A percentile compares a stretch with the other conserved stretches of the same genome.
Conservation (phyloP, 352 stramenopile genomes). For the Phytophthora syringae region DNA sequence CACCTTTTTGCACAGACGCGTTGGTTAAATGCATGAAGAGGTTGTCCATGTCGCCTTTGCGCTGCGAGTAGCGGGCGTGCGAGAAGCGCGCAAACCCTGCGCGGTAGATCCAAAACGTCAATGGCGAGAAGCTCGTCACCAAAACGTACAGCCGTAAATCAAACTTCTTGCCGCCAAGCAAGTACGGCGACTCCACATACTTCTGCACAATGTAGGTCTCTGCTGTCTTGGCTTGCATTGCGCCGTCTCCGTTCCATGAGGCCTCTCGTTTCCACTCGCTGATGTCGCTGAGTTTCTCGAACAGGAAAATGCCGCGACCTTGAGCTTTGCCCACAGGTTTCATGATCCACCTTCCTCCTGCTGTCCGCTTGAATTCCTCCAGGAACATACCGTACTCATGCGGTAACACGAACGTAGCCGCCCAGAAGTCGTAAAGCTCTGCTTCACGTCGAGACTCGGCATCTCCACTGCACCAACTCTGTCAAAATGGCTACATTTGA, state of each 20-base stretch:
- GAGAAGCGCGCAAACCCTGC: conserved; percentile 88
- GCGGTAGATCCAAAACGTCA: conserved; percentile 88
- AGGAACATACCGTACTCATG: conserved; percentile 88
- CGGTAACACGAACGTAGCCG: conserved; percentile 87
- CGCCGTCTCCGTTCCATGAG: conserved; percentile 51
- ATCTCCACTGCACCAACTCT: conserved; percentile 34
- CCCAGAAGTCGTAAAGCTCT: conserved; percentile 68
- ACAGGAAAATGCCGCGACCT: conserved; percentile 87
- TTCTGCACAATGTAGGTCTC: conserved; percentile 85
- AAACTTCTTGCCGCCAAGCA: conserved; percentile 91
- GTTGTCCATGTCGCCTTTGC: conserved; percentile 75
- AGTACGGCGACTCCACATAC: conserved; percentile 77
- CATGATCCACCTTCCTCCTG: conserved; percentile 92
- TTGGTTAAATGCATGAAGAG: conserved; percentile 79
- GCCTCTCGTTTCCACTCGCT: conserved; percentile 86
- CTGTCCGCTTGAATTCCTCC: conserved; percentile 69
- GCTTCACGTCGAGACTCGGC: conserved; percentile 40
- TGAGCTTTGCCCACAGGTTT: conserved; percentile 91
- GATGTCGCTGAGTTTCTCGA: conserved; percentile 90
- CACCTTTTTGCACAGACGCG: conserved; percentile 77
- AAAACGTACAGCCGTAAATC: conserved; percentile 92
- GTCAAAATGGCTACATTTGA: conserved; percentile 18
- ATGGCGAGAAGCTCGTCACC: conserved; percentile 82
- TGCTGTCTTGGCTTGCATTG: conserved; percentile 49
- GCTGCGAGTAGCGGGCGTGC: conserved; percentile 72